Conservation (phyloP, 495 filamentous ascomycete genomes). For the Glonium stellatum region DNA sequence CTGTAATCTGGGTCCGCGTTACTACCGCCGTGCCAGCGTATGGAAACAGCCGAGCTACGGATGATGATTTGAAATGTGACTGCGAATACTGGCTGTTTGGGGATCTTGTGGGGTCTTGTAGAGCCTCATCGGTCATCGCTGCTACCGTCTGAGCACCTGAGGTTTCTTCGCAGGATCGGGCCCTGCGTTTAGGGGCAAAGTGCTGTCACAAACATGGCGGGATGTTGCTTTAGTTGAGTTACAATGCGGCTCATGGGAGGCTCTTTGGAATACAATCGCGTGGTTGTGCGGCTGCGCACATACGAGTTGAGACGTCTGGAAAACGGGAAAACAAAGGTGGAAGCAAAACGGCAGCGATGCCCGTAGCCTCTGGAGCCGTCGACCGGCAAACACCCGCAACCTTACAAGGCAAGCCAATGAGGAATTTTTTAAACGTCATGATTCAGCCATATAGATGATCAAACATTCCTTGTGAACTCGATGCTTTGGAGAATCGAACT, state of each 20-base stretch:
- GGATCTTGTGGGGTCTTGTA: background rate
- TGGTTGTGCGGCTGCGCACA: constrained; percentile 6
- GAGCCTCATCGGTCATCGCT: constrained; percentile 2
- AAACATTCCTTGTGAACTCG: background rate
- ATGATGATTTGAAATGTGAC: constrained; percentile 1
- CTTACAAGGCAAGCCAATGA: constrained; percentile 1
- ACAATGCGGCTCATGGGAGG: constrained; percentile 6
- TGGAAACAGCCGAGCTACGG: constrained; percentile 5
- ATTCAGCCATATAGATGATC: background rate
- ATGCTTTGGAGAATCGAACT: background rate
- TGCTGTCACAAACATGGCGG: constrained; percentile 13
- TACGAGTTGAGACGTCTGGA: background rate
- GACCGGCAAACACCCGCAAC: background rate
- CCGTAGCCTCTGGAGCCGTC: background rate
- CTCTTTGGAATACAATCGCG: constrained; percentile 21
- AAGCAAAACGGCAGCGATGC: background rate
- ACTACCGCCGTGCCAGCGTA: constrained; percentile 15
- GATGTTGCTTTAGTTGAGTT: constrained; percentile 1
- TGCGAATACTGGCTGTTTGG: background rate
- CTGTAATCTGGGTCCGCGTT: constrained; percentile 8
- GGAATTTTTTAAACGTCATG: background rate
- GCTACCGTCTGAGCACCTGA: background rate
- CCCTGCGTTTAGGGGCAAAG: background rate
- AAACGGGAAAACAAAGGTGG: background rate
- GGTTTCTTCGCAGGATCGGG: background rate